These are phyloP conservation scores for Polytrichum formosum DNA, from an alignment of 225 moss, liverwort and hornwort genomes.

Conservation along the genomic window DNA sequence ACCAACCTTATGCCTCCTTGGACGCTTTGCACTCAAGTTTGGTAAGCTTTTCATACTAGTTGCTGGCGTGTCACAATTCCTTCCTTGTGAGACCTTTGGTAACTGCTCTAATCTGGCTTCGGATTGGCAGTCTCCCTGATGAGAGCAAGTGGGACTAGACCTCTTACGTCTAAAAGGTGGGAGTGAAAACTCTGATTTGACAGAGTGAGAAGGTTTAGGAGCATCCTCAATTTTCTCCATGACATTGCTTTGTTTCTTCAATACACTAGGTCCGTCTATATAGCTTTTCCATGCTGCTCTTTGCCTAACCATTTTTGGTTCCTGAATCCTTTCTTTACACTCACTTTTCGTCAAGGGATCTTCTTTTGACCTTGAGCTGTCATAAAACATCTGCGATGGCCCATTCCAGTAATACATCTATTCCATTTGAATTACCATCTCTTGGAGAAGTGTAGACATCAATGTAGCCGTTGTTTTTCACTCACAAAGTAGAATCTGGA, in stretches of 20 bases:
- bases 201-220: slow-evolving; percentile 10
- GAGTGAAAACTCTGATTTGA: slow-evolving; percentile 43
- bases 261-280: slow-evolving; percentile 26
- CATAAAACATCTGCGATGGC: slow-evolving; percentile 28
- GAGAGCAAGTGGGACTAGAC: slow-evolving; percentile 8
- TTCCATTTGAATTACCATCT: too few species aligned
- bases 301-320: slow-evolving; percentile 33
- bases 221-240: slow-evolving; percentile 31
- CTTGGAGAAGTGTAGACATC: too few species aligned
- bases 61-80: slow-evolving; percentile 23
- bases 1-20: slow-evolving; percentile 29
- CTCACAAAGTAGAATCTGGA: too few species aligned
- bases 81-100: slow-evolving; percentile 11
- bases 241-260: slow-evolving; percentile 23
- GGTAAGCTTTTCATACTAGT: slow-evolving; percentile 26
- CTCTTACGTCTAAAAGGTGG: slow-evolving; percentile 18
- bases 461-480: too few species aligned
- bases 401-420: too few species aligned
- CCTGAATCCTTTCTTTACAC: slow-evolving; percentile 23
- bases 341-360: slow-evolving; percentile 25
- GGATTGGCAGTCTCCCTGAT: slow-evolving; percentile 21
- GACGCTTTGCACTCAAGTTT: slow-evolving; percentile 10
- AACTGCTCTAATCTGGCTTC: slow-evolving; percentile 13
- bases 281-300: slow-evolving; percentile 63
- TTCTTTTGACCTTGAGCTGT: slow-evolving; percentile 21